These are phyloP conservation scores for Myotisia sp. DNA, from an alignment of 2,329 filamentous ascomycete species.

Conservation along the genomic window DNA sequence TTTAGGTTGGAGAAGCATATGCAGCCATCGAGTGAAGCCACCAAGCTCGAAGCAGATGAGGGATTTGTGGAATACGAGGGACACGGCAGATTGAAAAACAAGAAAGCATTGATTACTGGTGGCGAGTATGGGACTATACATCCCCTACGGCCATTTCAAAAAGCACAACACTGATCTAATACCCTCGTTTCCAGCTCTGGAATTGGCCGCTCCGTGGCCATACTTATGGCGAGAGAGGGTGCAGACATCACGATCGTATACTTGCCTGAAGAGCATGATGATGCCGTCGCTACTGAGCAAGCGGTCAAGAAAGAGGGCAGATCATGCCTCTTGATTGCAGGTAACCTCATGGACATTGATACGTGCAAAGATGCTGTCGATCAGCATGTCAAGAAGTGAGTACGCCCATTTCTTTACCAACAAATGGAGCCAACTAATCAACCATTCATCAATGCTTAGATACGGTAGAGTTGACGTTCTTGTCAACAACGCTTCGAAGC, in stretches of 20 bases:
- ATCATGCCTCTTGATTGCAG: constrained; percentile 35
- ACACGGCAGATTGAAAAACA: constrained; percentile 36
- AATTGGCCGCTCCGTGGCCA: constrained; percentile 41
- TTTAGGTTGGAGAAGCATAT: constrained; percentile 14
- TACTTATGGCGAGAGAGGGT: constrained; percentile 45
- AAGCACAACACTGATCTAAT: background rate
- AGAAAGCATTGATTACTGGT: constrained; percentile 42
- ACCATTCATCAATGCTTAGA: too few species aligned
- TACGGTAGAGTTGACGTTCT: constrained; percentile 37
- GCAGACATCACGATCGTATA: constrained; percentile 44
- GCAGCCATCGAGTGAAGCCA: constrained; percentile 21
- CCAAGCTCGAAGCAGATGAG: constrained; percentile 19
- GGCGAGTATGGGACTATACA: constrained; percentile 35
- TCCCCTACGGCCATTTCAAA: background rate
- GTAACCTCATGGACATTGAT: constrained; percentile 37
- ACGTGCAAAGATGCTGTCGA: constrained; percentile 40
- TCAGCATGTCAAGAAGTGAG: constrained; percentile 38
- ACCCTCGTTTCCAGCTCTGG: constrained; percentile 30
- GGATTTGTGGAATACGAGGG: constrained; percentile 28
- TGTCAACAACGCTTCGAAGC: constrained; percentile 47
- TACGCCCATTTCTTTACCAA: too few species aligned
- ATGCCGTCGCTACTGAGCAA: constrained; percentile 41
- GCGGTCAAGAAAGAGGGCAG: constrained; percentile 39
- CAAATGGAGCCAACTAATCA: too few species aligned
- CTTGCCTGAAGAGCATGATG: constrained; percentile 41